Conservation (phyloP, 768 basidiomycete genomes). For the Rhizopogon sp. region DNA sequence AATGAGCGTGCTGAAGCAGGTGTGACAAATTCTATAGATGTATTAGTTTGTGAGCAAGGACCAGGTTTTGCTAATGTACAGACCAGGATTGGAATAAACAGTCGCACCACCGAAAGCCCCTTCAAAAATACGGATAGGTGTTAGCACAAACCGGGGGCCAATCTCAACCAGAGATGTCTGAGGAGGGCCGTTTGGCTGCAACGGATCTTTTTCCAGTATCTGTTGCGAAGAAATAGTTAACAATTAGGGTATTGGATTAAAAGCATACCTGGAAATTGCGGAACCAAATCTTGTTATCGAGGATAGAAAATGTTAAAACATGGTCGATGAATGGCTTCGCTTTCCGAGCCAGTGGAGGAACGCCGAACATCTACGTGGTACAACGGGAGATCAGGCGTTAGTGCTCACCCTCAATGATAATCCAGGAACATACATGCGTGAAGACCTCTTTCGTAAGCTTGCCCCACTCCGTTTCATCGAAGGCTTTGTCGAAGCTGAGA, state of each 20-base stretch:
- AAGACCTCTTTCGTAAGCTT: slow-evolving; percentile 88
- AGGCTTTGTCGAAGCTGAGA: slow-evolving; percentile 86
- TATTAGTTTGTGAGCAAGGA: not conserved
- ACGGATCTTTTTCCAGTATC: slow-evolving; percentile 93
- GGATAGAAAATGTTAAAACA: slow-evolving; percentile 90
- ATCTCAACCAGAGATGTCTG: slow-evolving; percentile 92
- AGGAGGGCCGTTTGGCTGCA: slow-evolving; percentile 80
- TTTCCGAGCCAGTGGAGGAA: slow-evolving; percentile 84
- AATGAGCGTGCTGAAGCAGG: slow-evolving; percentile 77
- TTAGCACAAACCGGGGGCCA: slow-evolving; percentile 94
- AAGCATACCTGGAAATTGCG: slow-evolving; percentile 88
- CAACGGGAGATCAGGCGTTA: not conserved
- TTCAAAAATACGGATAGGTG: slow-evolving; percentile 97
- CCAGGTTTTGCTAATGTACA: slow-evolving; percentile 14
- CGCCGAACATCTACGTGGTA: slow-evolving; percentile 80
- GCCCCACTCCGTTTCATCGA: slow-evolving; percentile 87
- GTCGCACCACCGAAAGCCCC: slow-evolving; percentile 95
- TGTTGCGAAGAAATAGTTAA: slow-evolving; percentile 25
- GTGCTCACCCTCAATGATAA: not conserved
- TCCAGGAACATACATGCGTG: slow-evolving; percentile 63
- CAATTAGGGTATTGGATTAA: not conserved
- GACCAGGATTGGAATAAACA: slow-evolving; percentile 93
- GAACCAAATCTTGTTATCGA: slow-evolving; percentile 98
- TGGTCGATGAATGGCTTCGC: slow-evolving; percentile 99
- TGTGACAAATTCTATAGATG: slow-evolving; percentile 77